A percentile compares a stretch with the other conserved stretches of the same genome.
phyloP scores from a whole-genome alignment of 2,329 filamentous ascomycete species.

The Kalaharituber pfeilii region DNA sequence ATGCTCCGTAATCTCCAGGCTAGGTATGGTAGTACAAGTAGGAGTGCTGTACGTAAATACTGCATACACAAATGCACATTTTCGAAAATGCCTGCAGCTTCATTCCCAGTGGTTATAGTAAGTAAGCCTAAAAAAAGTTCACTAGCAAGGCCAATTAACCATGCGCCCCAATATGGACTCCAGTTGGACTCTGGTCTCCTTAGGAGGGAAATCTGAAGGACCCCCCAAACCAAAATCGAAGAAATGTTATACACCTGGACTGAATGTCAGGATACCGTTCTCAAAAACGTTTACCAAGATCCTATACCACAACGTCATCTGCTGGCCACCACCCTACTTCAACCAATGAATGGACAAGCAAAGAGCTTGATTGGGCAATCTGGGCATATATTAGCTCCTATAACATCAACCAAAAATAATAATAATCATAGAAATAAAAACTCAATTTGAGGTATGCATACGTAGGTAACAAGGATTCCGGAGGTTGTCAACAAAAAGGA shows the following conservation, averaged over 20 bases:
- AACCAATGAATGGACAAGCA: constrained; percentile 24
- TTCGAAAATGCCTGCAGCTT: constrained; percentile 18
- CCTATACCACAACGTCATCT: constrained; percentile 24
- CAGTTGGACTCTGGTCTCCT: constrained; percentile 38
- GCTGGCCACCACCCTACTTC: constrained; percentile 18
- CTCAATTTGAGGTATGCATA: too few relatives aligned
- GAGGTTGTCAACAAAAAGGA: constrained; percentile 30
- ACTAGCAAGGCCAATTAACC: constrained; percentile 39
- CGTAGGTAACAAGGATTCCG: constrained; percentile 28
- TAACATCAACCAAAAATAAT: background rate
- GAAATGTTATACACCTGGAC: constrained; percentile 39
- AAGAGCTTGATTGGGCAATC: constrained; percentile 29
- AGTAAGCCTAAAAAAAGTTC: constrained; percentile 36
- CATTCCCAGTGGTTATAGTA: constrained; percentile 23
- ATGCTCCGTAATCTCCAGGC: constrained; percentile 17
- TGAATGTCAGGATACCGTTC: too few relatives aligned
- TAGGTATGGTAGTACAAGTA: constrained; percentile 16
- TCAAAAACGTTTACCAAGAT: background rate
- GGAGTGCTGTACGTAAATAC: constrained; percentile 13
- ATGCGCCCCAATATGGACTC: constrained; percentile 47
- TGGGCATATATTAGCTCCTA: constrained; percentile 25
- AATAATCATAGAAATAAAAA: background rate
- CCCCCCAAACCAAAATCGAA: constrained; percentile 46
- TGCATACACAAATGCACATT: constrained; percentile 10
- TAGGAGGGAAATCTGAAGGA: constrained; percentile 39